Base-by-base conservation (phyloP, 176 grass and related monocot species). In the Areca catechu region DNA sequence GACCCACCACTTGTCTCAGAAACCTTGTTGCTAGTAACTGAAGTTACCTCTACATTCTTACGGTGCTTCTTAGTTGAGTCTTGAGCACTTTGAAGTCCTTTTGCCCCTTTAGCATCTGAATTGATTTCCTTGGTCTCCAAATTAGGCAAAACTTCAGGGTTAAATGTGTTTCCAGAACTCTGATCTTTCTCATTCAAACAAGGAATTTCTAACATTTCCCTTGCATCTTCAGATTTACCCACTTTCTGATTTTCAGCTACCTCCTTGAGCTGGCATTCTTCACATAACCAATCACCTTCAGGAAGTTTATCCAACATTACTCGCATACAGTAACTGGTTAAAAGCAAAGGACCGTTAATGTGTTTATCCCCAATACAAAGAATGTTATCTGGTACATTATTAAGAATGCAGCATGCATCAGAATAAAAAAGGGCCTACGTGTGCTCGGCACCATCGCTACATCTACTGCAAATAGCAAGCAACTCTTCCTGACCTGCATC, bases 371-470 rank as follows among this genome's bases (percentile, higher is more conserved):
- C 34, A 9, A 9, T 12, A 43, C 12, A 43, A 43, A 12, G 27
- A 43, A 43, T 43, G 34, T 1, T 37, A 37, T 12, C 7, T 2
- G 34, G 7, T 37, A 37, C 9, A 37, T 12, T 37, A 43, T 43
- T 43, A 43, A 12, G 34, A 43, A 43, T 43, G 10, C 34, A 43
- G 34, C 7, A 43, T 14, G 34, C 7, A 43, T 43, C 34, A 43
- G 10, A 43, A 43, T 43, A 12, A 43, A 43, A 43, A 14, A 10
- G 34, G 34, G 37, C 62, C 91, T 92, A 98, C 93, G 34, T 92
- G 49, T 98, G 93, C 73, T 98, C 87, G 60, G 93, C 93, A 19
- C 93, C 93, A 54, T 98, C 87, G 54, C 78, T 88, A 59, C 93
- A 98, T 82, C 81, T 88, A 70, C 68, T 89, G 71, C 93, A 98